Conservation (phyloP, 768 basidiomycete species). For the Scleroderma bovista region DNA sequence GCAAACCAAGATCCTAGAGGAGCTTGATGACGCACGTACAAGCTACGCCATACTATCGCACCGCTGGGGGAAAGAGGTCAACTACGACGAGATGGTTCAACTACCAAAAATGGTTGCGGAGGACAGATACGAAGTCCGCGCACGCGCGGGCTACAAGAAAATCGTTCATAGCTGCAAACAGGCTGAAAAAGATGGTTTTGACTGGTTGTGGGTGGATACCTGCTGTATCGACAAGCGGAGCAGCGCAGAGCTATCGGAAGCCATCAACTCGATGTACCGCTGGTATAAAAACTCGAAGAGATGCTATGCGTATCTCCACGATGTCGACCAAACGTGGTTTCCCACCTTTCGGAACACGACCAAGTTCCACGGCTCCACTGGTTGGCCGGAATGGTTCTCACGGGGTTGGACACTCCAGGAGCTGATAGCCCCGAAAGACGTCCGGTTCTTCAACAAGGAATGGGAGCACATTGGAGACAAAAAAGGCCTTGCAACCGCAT, state of each 20-base stretch:
- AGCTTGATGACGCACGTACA: not conserved
- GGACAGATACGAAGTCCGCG: not conserved
- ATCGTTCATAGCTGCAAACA: no score
- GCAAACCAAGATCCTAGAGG: not conserved
- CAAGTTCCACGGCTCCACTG: not conserved
- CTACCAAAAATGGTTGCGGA: not conserved
- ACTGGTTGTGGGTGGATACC: no score
- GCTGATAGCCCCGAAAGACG: no score
- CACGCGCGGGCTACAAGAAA: not conserved
- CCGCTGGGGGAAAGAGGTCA: not conserved
- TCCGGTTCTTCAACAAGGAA: no score
- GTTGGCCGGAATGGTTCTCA: conserved; percentile 8
- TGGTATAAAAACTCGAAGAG: no score
- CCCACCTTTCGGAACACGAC: not conserved
- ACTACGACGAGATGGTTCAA: not conserved
- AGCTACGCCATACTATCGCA: conserved; percentile 5
- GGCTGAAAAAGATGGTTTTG: no score
- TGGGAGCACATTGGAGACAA: conserved; percentile 10
- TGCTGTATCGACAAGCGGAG: no score
- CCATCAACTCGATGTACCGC: no score
- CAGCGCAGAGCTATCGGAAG: no score
- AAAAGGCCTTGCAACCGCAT: not conserved
- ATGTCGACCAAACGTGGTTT: not conserved
- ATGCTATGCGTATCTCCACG: no score
- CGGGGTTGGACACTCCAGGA: no score